These are phyloP conservation scores for Ceratocystis cacaofunesta DNA, from an alignment of 2,329 filamentous ascomycete genomes.

Conservation along the genomic window DNA sequence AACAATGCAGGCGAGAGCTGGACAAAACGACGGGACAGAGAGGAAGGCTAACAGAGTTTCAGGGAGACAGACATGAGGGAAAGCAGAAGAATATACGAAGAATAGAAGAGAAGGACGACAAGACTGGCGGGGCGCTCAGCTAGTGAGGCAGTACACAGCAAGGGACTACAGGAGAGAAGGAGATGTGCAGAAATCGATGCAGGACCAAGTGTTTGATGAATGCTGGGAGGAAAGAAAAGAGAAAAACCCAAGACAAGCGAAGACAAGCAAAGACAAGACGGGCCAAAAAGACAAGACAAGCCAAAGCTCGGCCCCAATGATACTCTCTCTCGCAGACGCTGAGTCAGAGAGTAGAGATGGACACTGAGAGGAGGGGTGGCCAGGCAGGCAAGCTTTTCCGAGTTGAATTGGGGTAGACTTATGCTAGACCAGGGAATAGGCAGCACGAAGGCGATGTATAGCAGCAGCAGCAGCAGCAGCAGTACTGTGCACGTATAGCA, in stretches of 20 bases:
- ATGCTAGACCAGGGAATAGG: neutral
- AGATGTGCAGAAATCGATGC: too few species aligned
- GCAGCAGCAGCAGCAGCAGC: too few species aligned
- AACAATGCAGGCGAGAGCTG: neutral
- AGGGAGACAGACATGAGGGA: neutral
- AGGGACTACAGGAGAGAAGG: too few species aligned
- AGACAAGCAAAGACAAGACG: neutral
- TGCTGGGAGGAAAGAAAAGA: neutral
- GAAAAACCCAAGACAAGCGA: neutral
- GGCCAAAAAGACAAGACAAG: neutral
- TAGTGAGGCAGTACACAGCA: too few species aligned
- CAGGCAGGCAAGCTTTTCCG: neutral
- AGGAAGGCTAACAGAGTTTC: neutral
- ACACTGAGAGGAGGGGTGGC: neutral
- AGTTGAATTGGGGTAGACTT: neutral
- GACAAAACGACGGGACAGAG: neutral
- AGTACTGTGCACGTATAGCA: too few species aligned
- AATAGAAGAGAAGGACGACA: neutral
- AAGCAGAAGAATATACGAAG: neutral
- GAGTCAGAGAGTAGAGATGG: conserved; percentile 2
- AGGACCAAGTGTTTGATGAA: too few species aligned
- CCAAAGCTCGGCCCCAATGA: conserved; percentile 1
- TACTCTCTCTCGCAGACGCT: neutral
- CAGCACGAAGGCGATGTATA: neutral
- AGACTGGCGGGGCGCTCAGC: too few species aligned